These are phyloP conservation scores for Rhizopogon roseolus DNA, from an alignment of 768 basidiomycete species.

Conservation along the genomic window DNA sequence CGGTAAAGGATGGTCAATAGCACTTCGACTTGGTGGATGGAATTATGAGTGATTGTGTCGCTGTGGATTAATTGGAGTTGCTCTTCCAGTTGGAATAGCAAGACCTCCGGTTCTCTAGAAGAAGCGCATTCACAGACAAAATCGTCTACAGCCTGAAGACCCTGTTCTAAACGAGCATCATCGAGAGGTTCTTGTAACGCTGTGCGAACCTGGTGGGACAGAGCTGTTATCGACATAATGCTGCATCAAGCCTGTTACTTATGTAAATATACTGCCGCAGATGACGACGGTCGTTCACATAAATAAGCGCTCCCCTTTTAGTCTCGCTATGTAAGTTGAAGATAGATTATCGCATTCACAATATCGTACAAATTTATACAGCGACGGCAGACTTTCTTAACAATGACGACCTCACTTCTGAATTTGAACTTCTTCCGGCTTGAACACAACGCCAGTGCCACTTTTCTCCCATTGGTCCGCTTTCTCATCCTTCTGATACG, in stretches of 20 bases:
- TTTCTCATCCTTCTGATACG: conserved; percentile 30
- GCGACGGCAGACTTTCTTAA: not conserved
- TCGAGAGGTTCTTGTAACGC: conserved; percentile 53
- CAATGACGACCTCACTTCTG: not conserved
- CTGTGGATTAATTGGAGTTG: conserved; percentile 61
- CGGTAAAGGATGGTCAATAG: conserved; percentile 65
- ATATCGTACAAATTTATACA: not conserved
- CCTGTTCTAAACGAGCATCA: conserved; percentile 42
- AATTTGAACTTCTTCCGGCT: conserved; percentile 22
- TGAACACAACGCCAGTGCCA: conserved; percentile 29
- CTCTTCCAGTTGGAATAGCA: conserved; percentile 53
- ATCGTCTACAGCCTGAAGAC: conserved; percentile 47
- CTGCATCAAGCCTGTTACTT: not conserved
- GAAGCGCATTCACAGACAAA: conserved; percentile 49
- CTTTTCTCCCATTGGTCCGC: conserved; percentile 35
- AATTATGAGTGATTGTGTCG: conserved; percentile 60
- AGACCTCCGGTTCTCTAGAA: conserved; percentile 38
- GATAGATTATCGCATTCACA: too few relatives aligned
- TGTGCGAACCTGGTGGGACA: conserved; percentile 50
- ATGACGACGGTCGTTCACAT: too few relatives aligned
- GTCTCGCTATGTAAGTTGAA: too few relatives aligned
- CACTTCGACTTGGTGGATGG: conserved; percentile 55
- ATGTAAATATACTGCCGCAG: too few relatives aligned
- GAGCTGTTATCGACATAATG: conserved; percentile 33
- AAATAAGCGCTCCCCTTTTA: not conserved